Evolutionary conservation across 352 stramenopile genomes (phyloP), one percentile per base, ranked within the genome.

Genomic region (Globisporangium carolinianum): DNA sequence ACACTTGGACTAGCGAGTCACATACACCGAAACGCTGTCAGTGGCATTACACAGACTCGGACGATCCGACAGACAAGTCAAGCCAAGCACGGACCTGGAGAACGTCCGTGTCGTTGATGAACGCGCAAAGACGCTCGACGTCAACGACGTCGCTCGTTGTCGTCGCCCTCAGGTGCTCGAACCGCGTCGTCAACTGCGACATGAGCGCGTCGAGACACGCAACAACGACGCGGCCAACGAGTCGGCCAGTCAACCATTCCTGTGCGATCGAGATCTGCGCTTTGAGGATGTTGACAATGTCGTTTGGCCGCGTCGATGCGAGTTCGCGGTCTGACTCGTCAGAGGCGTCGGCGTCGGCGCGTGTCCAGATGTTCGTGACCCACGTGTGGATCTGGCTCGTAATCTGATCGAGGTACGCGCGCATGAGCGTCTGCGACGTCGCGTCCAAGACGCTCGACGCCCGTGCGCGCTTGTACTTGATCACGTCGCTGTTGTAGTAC

Each of bases 221-320:
- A 15, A 84, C 72, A 10, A 94, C 79, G 7, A 92, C 82, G 3
- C 75, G 76, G 2, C 77, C 80, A 3, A 94, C 65, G 0, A 90
- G 57, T 6, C 67, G 68, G 0, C 84, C 84, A 24, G 76, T 87
- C 5, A 94, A 55, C 81, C 81, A 94, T 46, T 92, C 84, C 51
- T 92, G 82, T 0, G 73, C 84, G 38, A 94, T 92, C 5, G 80
- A 88, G 51, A 94, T 91, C 48, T 94, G 84, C 0, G 82, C 88
- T 53, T 89, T 91, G 14, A 94, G 63, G 57, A 94, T 94, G 58
- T 94, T 92, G 47, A 94, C 65, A 48, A 94, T 94, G 41, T 94
- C 84, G 53, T 92, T 94, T 10, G 84, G 82, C 6, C 84, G 76
- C 10, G 82, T 91, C 1, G 83, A 91, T 47, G 88, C 75, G 4